phyloP scores from a whole-genome alignment of 495 filamentous ascomycete genomes.

The Hypoxylon lienhwacheense region DNA sequence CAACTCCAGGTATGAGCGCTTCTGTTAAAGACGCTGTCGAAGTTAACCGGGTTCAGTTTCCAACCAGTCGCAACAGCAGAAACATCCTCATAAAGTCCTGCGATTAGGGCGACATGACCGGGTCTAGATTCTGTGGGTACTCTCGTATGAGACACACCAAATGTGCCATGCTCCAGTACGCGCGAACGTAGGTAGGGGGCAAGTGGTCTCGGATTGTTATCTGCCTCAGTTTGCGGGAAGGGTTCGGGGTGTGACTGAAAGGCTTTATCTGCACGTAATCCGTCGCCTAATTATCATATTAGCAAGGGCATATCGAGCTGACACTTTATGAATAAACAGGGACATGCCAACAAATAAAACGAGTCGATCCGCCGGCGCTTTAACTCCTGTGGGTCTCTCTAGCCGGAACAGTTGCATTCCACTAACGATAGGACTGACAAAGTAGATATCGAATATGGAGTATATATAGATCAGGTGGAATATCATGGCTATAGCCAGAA shows the following conservation, averaged over 20 bases:
- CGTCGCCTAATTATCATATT: constrained; percentile 65
- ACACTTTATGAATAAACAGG: not conserved
- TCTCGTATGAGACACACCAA: constrained; percentile 96
- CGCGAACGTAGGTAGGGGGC: constrained; percentile 93
- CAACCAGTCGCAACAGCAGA: constrained; percentile 96
- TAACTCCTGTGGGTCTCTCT: constrained; percentile 59
- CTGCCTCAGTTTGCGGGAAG: constrained; percentile 63
- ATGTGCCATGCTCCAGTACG: constrained; percentile 88
- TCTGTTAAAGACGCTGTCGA: constrained; percentile 97
- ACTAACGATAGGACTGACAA: constrained; percentile 94
- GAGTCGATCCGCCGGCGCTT: constrained; percentile 83
- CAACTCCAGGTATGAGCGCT: constrained; percentile 98
- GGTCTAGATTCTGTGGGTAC: constrained; percentile 97
- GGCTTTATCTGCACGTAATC: constrained; percentile 95
- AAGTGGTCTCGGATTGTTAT: constrained; percentile 67
- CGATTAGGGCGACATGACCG: constrained; percentile 96
- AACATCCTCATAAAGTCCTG: constrained; percentile 97
- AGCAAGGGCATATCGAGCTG: constrained; percentile 11
- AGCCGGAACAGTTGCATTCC: constrained; percentile 85
- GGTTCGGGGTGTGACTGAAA: constrained; percentile 95
- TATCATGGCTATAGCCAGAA: constrained; percentile 85
- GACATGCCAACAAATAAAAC: constrained; percentile 87
- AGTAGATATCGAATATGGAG: constrained; percentile 99
- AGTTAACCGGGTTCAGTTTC: constrained; percentile 98
- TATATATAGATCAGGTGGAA: constrained; percentile 95